Base-by-base conservation (phyloP, 192 early-diverging fungal genomes). In the Allomyces arbusculus region DNA sequence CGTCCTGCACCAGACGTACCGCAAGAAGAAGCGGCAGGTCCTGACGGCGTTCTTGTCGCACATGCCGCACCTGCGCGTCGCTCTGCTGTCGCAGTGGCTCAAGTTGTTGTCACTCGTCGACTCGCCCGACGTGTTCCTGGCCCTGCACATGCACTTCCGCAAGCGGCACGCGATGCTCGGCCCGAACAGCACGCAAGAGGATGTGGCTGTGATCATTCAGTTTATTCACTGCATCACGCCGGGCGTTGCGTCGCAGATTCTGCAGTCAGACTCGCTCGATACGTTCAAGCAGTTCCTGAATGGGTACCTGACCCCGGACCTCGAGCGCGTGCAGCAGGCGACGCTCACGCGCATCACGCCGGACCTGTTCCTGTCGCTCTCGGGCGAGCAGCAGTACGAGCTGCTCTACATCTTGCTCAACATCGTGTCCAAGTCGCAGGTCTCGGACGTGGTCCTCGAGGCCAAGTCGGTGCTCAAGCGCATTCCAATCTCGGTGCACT, bases 321-420 rank as follows among this genome's bases (percentile, higher is more conserved):
- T 24, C 16, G 50, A 73, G 73, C 62, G 66, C 72, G 1, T 76
- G 75, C 9, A 75, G 73, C 66, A 74, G 78, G 61, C 78, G n/a
- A 73, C 81, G 16, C 68, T 81, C 10, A 61, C 63, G 24, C 79
- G 77, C 50, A 68, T 83, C 62, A 77, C 74, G 24, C 40, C 50
- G 25, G 50, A 70, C 0, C 74, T 80, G 67, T 81, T 76, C 64
- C 63, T n/a, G 14, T 67, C 67, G 10, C 66, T 79, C 44, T 69
- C 65, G 26, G 67, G 44, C 4, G 69, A 69, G 10, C 71, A 72
- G 24, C 79, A 82, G 62, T 67, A 72, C 23, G 72, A 75, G 0
- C 66, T 86, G n/a, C 80, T 86, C 64, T 62, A 63, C 23, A 67
- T 77, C 5, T 63, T 84, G 45, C 71, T 84, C 10, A 72, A 79